Percentiles rank a stretch among this genome's conserved stretches.
Conservation (phyloP, 306 rosid genomes). For the Dalbergia cultrata region DNA sequence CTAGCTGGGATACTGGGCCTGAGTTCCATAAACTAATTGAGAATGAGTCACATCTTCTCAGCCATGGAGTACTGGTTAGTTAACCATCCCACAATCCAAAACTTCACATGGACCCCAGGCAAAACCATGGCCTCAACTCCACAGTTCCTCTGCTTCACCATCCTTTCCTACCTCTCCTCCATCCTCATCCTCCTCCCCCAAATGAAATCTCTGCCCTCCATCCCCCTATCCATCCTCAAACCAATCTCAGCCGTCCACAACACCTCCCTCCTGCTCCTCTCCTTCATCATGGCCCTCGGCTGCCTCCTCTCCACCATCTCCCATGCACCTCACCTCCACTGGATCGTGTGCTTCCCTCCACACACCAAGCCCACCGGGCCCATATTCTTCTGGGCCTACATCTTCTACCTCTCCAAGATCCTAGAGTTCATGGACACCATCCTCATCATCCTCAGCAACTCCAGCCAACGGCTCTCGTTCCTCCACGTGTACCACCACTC, state of each 20-base stretch:
- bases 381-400: conserved; percentile 79
- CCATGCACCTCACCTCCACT: conserved; percentile 50
- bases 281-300: conserved; percentile 74
- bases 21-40: no score
- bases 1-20: no score
- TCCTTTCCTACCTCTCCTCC: conserved; percentile 62
- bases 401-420: conserved; percentile 83
- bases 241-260: conserved; percentile 67
- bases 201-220: conserved; percentile 13
- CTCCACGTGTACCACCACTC: conserved; percentile 96
- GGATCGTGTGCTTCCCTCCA: conserved; percentile 65
- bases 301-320: conserved; percentile 60
- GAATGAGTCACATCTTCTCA: conserved; percentile 30
- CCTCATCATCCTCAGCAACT: conserved; percentile 67
- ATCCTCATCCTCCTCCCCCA: conserved; percentile 55
- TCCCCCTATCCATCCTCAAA: conserved; percentile 49
- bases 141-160: conserved; percentile 49
- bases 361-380: conserved; percentile 61
- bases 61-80: conserved; percentile 62
- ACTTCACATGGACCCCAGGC: conserved; percentile 66
- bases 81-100: conserved; percentile 62
- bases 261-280: conserved; percentile 63
- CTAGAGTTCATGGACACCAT: conserved; percentile 69
- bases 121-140: conserved; percentile 61
- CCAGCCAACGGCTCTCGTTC: conserved; percentile 70